Percentiles rank a stretch among this genome's conserved stretches.
These are phyloP conservation scores for Chlorella sp. DNA, from an alignment of 139 green algal genomes.

Conservation along the genomic window DNA sequence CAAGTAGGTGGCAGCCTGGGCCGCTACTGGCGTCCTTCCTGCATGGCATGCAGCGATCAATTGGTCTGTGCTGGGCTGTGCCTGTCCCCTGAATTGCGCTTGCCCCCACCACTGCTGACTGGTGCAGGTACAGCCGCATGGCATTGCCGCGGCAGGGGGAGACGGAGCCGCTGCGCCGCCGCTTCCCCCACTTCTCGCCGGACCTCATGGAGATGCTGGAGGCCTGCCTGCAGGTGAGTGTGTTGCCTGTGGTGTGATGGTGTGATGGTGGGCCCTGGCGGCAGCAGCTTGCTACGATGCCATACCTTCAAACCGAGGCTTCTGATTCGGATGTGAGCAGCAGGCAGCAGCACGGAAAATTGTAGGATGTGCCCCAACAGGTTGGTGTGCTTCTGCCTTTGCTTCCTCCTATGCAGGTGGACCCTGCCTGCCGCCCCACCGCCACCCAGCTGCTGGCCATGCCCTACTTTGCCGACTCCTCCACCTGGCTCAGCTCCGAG, in stretches of 20 bases:
- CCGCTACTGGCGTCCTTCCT: background rate
- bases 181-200: constrained; percentile 41
- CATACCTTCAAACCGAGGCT: background rate
- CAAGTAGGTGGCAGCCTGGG: background rate
- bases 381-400: background rate
- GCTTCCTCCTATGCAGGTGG: constrained; percentile 46
- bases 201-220: constrained; percentile 56
- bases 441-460: constrained; percentile 59
- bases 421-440: constrained; percentile 54
- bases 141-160: constrained; percentile 36
- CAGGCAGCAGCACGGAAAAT: too few relatives aligned
- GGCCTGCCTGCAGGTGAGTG: constrained; percentile 59
- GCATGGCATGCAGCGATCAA: background rate
- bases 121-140: constrained; percentile 46
- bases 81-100: background rate
- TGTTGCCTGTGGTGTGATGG: background rate
- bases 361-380: background rate
- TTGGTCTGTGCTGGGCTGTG: background rate
- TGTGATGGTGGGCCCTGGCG: background rate
- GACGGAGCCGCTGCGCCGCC: constrained; percentile 41
- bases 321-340: too few relatives aligned
- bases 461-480: constrained; percentile 58
- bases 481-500: constrained; percentile 9
- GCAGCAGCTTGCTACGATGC: background rate
- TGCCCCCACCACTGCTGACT: background rate